Evolutionary conservation across 352 stramenopile genomes (phyloP), one percentile per base, ranked within the genome.

Genomic region (Globisporangium orthogonon): DNA sequence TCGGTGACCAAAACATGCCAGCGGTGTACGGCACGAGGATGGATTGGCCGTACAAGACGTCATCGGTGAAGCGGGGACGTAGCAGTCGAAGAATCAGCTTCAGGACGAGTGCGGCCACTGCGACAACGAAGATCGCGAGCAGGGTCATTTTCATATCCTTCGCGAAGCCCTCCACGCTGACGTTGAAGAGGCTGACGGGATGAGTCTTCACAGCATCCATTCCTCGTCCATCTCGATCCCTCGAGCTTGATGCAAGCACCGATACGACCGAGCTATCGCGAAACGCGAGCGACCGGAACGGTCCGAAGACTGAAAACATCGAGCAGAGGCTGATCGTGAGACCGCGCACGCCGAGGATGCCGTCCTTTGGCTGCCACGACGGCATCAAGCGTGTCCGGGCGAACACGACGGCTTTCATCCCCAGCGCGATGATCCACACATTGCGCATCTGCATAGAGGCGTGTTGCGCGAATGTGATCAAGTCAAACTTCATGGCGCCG

Each of bases 391-490:
- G 52, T 11, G 58, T 62, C 43, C 58, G 52, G 18, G 58, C 17
- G 37, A 53, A 46, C n/a, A 76, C 33, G 4, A 58, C 23, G 4
- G 64, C 7, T 49, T 65, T 76, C 29, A 63, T 59, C 7, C 76
- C 46, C 13, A 81, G 51, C 52, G 70, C 70, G 17, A 84, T 29
- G 18, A 73, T 35, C 72, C 70, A 84, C 5, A 79, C 69, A 9
- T 63, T 63, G 11, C 74, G 74, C 70, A 84, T 82, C 31, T 81
- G 70, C 7, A 80, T 54, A 0, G 70, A 66, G 2, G 66, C 61
- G 28, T 70, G 63, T 7, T 58, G 48, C 15, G 70, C 45, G 31
- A 78, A 81, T 9, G 60, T 48, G 41, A 71, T 29, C 31, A 65
- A n/a, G 10, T 73, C 37, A 13, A 79, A 59, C 4, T 49, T 50